A percentile compares a stretch with the other conserved stretches of the same genome.
phyloP scores from a whole-genome alignment of 129 eudicot species.

The Deinandra increscens region DNA sequence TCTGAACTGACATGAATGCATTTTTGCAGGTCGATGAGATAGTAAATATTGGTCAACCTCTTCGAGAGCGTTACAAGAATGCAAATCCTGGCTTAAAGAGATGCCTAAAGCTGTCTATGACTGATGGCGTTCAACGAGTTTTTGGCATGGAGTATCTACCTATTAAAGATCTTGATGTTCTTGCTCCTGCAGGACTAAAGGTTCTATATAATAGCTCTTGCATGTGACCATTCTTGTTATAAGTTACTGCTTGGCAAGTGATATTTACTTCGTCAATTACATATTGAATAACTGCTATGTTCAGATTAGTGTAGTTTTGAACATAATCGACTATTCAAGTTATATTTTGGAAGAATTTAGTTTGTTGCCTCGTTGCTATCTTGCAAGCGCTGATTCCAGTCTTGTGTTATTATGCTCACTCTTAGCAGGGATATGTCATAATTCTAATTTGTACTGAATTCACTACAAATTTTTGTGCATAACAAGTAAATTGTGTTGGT shows the following conservation, averaged over 20 bases:
- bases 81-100: conserved; percentile 76
- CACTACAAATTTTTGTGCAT: background rate
- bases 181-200: conserved; percentile 86
- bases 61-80: conserved; percentile 72
- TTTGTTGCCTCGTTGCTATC: conserved; percentile 6
- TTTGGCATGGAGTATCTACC: conserved; percentile 96
- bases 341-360: background rate
- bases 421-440: background rate
- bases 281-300: background rate
- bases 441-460: background rate
- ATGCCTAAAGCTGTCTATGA: conserved; percentile 89
- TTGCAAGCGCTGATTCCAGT: conserved; percentile 9
- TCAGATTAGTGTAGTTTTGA: background rate
- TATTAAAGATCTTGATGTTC: conserved; percentile 72
- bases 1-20: background rate
- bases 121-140: conserved; percentile 90
- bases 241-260: background rate
- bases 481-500: background rate
- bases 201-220: conserved; percentile 29
- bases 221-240: background rate
- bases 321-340: background rate
- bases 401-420: background rate
- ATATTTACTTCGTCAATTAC: background rate
- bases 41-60: conserved; percentile 78
- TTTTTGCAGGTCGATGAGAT: conserved; percentile 75